Conservation (phyloP, 2,329 filamentous ascomycete genomes). For the Fusarium udum region DNA sequence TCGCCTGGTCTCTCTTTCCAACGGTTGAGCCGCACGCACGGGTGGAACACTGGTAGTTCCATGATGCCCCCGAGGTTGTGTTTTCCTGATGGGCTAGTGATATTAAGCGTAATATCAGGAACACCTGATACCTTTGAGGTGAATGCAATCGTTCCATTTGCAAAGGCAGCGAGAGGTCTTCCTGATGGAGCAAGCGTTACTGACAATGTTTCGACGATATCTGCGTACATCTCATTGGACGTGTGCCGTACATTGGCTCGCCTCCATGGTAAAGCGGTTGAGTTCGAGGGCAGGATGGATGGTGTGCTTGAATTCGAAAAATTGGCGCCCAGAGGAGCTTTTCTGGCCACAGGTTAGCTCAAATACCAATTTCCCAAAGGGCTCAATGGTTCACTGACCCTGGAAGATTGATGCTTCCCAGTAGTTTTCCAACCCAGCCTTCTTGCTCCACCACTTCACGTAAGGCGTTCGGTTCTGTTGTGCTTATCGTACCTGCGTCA, state of each 20-base stretch:
- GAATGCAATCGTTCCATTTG: constrained; percentile 92
- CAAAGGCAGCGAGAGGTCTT: constrained; percentile 83
- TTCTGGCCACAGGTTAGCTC: constrained; percentile 46
- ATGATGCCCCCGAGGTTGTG: constrained; percentile 79
- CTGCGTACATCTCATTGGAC: constrained; percentile 96
- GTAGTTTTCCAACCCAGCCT: constrained; percentile 85
- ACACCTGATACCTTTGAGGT: constrained; percentile 95
- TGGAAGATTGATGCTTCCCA: constrained; percentile 87
- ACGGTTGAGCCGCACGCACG: constrained; percentile 87
- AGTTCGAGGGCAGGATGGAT: constrained; percentile 56
- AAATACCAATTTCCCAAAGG: background rate
- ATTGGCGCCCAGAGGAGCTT: constrained; percentile 51
- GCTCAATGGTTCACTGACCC: constrained; percentile 58
- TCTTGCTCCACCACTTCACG: constrained; percentile 92
- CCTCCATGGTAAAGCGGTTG: constrained; percentile 81
- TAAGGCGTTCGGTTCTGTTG: constrained; percentile 92
- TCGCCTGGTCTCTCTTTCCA: constrained; percentile 92
- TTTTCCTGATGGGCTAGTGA: constrained; percentile 84
- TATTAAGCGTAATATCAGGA: constrained; percentile 84
- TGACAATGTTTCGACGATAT: constrained; percentile 88
- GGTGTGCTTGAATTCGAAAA: constrained; percentile 53
- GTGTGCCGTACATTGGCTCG: constrained; percentile 93
- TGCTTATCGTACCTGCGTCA: constrained; percentile 87
- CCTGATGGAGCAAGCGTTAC: constrained; percentile 93
- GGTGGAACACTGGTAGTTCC: constrained; percentile 93